Conservation (phyloP, 2,329 filamentous ascomycete genomes). For the Fusarium sp. region DNA sequence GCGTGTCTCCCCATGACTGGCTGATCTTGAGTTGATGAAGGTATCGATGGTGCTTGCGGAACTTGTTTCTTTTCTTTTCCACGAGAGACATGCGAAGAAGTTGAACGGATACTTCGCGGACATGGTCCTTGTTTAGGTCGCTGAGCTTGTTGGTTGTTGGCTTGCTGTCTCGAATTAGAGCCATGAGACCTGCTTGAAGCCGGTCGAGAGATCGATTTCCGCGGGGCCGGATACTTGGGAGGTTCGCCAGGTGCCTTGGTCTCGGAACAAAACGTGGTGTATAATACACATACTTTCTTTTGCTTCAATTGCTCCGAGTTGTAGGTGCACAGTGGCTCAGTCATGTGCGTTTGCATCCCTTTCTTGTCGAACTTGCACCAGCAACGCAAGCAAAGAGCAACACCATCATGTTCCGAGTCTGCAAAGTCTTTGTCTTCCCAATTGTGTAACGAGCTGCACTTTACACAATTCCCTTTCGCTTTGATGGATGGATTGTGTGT, state of each 20-base stretch:
- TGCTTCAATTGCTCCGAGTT: constrained; percentile 38
- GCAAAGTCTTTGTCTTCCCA: constrained; percentile 30
- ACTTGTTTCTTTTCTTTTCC: neutral
- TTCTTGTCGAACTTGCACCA: constrained; percentile 34
- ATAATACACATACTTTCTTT: constrained; percentile 35
- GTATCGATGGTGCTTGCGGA: neutral
- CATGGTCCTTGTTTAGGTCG: neutral
- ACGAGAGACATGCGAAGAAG: neutral
- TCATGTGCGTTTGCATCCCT: constrained; percentile 35
- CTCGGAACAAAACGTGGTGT: constrained; percentile 38
- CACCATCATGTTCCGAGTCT: constrained; percentile 27
- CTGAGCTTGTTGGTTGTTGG: neutral
- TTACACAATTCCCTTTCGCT: constrained; percentile 31
- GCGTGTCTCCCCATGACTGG: neutral
- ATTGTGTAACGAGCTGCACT: constrained; percentile 29
- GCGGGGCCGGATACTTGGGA: constrained; percentile 13
- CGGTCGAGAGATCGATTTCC: neutral
- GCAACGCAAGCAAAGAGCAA: constrained; percentile 40
- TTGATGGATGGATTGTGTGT: constrained; percentile 23
- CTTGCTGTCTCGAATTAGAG: constrained; percentile 12
- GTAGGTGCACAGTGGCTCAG: constrained; percentile 25
- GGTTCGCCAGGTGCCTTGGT: constrained; percentile 20
- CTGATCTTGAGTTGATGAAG: constrained; percentile 1
- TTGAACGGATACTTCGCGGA: neutral
- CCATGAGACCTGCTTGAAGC: constrained; percentile 1